Base-by-base conservation (phyloP, 495 filamentous ascomycete species). In the Bacidia gigantensis region DNA sequence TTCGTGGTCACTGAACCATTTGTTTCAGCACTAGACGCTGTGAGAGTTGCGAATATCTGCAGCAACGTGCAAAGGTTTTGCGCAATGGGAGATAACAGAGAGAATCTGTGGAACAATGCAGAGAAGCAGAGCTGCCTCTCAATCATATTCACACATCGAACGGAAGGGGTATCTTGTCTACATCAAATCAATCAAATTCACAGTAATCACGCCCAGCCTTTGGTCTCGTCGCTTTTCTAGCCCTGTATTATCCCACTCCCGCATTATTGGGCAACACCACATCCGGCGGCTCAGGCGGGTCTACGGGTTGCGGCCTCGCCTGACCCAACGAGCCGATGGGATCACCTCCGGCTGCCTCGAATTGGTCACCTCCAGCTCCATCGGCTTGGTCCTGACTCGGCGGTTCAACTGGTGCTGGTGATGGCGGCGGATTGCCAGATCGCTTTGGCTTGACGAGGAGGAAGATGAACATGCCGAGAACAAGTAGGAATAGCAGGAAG, bases 391-490 rank as follows among this genome's bases (percentile, higher is more conserved):
- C 41, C 20, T n/a, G 14, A 44, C 20, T 23, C 20, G 39, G 39
- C 40, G 38, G 32, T 11, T 26, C 23, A 43, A 38, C 32, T 17
- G 29, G 2, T 49, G 46, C 38, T 11, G 32, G 22, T 25, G 45
- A 25, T 14, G 52, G 29, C 53, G 56, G 26, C 35, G 53, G 49
- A 10, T 43, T 35, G n/a, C 40, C 49, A 23, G 48, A 44, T n/a
- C 53, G 52, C 35, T 84, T 89, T 2, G 92, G 86, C 65, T 98
- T 98, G 48, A 95, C 69, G 3, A 83, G 66, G 1, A 98, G 67
- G 20, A 98, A 64, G 56, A 98, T 95, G 46, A 98, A 79, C 72
- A 95, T 73, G 22, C 83, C 92, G 10, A 83, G 76, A 35, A 97
- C 81, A 17, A 97, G 61, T 3, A 98, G 68, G 3, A 92, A 60